Evolutionary conservation across 352 stramenopile species (phyloP).

Genomic region (Phytophthora pinifolia): DNA sequence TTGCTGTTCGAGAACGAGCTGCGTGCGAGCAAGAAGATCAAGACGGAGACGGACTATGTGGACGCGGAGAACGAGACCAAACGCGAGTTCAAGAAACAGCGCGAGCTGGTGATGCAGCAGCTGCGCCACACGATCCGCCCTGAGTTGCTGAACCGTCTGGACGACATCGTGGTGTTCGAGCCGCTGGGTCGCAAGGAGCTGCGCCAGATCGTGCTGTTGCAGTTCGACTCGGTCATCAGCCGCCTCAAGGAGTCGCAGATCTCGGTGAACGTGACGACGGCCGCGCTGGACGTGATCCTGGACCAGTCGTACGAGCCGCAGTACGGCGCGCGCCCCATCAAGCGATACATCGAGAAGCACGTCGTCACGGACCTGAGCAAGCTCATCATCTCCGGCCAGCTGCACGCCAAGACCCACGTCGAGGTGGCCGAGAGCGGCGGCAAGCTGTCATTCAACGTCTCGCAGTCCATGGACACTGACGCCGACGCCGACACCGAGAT

Average conservation of each 20-base stretch:
- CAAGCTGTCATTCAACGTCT: slow-evolving; percentile 57
- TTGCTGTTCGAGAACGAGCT: slow-evolving; percentile 75
- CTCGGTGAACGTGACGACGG: slow-evolving; percentile 68
- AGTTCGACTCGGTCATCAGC: slow-evolving; percentile 89
- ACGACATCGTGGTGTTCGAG: slow-evolving; percentile 97
- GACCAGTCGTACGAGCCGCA: slow-evolving; percentile 92
- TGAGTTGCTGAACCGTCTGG: slow-evolving; percentile 97
- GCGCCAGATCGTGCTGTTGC: slow-evolving; percentile 91
- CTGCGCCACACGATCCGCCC: slow-evolving; percentile 90
- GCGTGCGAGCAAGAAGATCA: slow-evolving; percentile 63
- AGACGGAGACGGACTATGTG: slow-evolving; percentile 35
- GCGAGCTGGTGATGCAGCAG: slow-evolving; percentile 84
- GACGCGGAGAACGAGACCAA: slow-evolving; percentile 29
- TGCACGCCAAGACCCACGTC: slow-evolving; percentile 70
- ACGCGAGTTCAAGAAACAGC: slow-evolving; percentile 49
- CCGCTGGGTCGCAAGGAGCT: slow-evolving; percentile 89
- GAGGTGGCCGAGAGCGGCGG: slow-evolving; percentile 46
- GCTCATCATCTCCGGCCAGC: slow-evolving; percentile 55
- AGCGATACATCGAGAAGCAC: slow-evolving; percentile 95
- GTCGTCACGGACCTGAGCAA: slow-evolving; percentile 90
- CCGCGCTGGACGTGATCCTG: slow-evolving; percentile 90
- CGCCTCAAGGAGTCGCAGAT: slow-evolving; percentile 74
- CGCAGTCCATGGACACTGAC: slow-evolving; percentile 40
- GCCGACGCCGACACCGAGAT: slow-evolving; percentile 33
- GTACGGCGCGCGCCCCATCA: slow-evolving; percentile 95